These are phyloP conservation scores for cucumber (Cucumis sativus) DNA, from an alignment of 306 rosid species.

Conservation along the genomic window DNA sequence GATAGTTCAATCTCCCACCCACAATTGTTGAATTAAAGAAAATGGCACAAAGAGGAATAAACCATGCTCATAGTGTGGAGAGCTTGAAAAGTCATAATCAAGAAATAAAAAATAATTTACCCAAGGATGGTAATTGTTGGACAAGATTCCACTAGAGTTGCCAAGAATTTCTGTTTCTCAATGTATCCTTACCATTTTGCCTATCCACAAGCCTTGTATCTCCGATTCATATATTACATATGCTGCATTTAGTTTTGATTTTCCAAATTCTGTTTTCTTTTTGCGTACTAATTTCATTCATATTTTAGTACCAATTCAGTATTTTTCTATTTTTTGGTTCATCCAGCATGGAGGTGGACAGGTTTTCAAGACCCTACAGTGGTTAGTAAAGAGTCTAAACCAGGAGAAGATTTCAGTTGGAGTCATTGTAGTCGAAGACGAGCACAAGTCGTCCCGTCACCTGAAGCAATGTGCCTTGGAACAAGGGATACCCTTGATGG, in stretches of 20 bases:
- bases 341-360: slow-evolving; percentile 72
- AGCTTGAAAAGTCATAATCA: background rate
- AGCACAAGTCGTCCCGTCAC: slow-evolving; percentile 50
- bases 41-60: too few species aligned
- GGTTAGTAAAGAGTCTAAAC: slow-evolving; percentile 36
- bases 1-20: too few species aligned
- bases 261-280: background rate
- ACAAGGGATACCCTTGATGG: slow-evolving; percentile 47
- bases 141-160: background rate
- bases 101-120: too few species aligned
- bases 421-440: slow-evolving; percentile 48
- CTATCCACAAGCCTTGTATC: too few species aligned
- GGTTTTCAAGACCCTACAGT: slow-evolving; percentile 57
- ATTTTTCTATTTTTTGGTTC: slow-evolving; percentile 2
- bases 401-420: slow-evolving; percentile 32
- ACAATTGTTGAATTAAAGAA: too few species aligned
- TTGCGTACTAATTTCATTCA: background rate
- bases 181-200: background rate
- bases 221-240: too few species aligned
- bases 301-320: background rate
- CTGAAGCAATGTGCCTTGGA: slow-evolving; percentile 63
- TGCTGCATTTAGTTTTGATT: background rate
- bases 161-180: background rate
- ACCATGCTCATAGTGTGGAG: background rate
- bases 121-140: background rate